phyloP scores from a whole-genome alignment of 345 rosid genomes.

The Nephelium lappaceum region DNA sequence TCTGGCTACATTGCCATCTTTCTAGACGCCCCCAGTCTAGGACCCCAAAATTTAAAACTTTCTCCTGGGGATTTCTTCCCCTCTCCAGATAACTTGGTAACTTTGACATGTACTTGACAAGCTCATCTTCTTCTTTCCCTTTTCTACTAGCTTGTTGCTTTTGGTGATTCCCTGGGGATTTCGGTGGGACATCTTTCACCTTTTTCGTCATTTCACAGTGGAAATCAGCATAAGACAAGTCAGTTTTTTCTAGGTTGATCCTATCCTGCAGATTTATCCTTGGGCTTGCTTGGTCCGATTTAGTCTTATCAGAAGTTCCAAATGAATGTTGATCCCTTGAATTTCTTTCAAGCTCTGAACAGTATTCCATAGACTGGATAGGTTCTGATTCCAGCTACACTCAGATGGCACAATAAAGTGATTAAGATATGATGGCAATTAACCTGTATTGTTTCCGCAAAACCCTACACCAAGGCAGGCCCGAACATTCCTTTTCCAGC shows the following conservation, averaged over 20 bases:
- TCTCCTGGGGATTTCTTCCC: slow-evolving; percentile 56
- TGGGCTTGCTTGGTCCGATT: slow-evolving; percentile 27
- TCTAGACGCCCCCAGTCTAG: slow-evolving; percentile 91
- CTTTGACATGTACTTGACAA: slow-evolving; percentile 86
- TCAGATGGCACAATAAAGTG: slow-evolving; percentile 4
- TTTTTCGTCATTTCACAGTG: slow-evolving; percentile 48
- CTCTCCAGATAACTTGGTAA: slow-evolving; percentile 82
- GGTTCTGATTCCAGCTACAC: slow-evolving; percentile 8
- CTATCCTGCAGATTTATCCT: slow-evolving; percentile 39
- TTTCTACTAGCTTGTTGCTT: slow-evolving; percentile 33
- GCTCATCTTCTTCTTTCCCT: slow-evolving; percentile 56
- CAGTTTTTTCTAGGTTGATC: slow-evolving; percentile 45
- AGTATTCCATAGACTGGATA: slow-evolving; percentile 44
- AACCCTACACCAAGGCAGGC: background rate
- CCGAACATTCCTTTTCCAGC: slow-evolving; percentile 14
- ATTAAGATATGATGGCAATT: background rate
- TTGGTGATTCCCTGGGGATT: slow-evolving; percentile 31
- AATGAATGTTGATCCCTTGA: slow-evolving; percentile 34
- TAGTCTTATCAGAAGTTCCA: slow-evolving; percentile 33
- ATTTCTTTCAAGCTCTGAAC: slow-evolving; percentile 37
- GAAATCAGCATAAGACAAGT: slow-evolving; percentile 48
- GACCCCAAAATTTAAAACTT: slow-evolving; percentile 80
- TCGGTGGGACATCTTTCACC: slow-evolving; percentile 40
- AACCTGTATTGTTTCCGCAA: slow-evolving; percentile 5
- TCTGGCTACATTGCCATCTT: slow-evolving; percentile 73